Evolutionary conservation across 78 protist species (phyloP), one percentile per base, ranked within the genome.

Genomic region (Acrasis kona): DNA sequence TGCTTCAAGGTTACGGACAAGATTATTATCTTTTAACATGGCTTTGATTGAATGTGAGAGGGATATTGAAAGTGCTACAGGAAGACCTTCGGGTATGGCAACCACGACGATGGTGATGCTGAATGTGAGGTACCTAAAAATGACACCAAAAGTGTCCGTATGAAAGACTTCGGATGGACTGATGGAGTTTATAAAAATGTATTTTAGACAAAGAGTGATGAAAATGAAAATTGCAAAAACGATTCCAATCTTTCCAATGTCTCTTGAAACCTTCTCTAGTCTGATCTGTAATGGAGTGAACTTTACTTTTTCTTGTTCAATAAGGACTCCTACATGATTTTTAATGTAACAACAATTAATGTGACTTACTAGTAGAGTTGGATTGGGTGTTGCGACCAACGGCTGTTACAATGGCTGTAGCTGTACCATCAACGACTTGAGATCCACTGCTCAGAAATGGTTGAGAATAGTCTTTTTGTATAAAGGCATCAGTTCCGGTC

Each of bases 41-140:
- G 42, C 35, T 72, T 77, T 12, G 87, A 89, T 83, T 19, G 87
- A 82, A 78, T 77, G 85, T 12, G 89, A 89, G 5, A 89, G 78
- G 12, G 90, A 68, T 30, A 89, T 89, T n/a, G 93, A 85, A n/a
- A 84, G 86, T 1, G 89, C 85, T n/a, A 89, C 79, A 40, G 93
- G 89, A 29, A 89, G 78, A 28, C 93, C 93, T 30, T 83, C 88
- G 5, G 93, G 93, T 30, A 89, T 80, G 10, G 93, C 88, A 7
- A 89, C 81, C 10, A 89, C 89, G n/a, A 89, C 39, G 57, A 89
- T 83, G 0, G 93, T 82, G 38, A 85, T 85, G 4, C 72, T 76
- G 29, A 61, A 68, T 1, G 72, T 76, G 7, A 76, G 27, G 65
- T 40, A 41, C 36, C 71, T 76, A 27, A 78, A 70, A n/a, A n/a